These are phyloP conservation scores for Stygiomarasmius scandens DNA, from an alignment of 1,284 basidiomycete genomes.

Conservation along the genomic window DNA sequence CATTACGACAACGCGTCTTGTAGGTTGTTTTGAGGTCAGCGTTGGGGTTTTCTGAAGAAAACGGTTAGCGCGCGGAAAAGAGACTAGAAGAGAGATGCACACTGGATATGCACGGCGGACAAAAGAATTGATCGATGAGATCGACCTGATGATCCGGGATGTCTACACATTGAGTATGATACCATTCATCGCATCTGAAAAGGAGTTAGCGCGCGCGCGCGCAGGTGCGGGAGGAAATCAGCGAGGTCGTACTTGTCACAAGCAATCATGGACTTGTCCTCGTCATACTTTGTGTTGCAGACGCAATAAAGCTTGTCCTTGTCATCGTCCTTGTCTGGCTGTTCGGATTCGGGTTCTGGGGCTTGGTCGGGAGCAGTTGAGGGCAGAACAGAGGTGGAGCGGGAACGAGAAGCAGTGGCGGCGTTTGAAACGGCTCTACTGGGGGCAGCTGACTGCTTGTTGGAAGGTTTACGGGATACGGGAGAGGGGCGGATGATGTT, in stretches of 20 bases:
- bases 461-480: constrained; percentile 3
- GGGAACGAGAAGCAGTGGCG: constrained; percentile 49
- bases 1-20: constrained; percentile 72
- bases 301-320: constrained; percentile 84
- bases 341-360: constrained; percentile 54
- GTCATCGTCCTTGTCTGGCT: constrained; percentile 57
- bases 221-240: constrained; percentile 1
- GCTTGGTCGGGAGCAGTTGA: constrained; percentile 36
- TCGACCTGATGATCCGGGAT: constrained; percentile 80
- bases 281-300: constrained; percentile 80
- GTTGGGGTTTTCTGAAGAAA: constrained; percentile 57
- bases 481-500: constrained; percentile 13
- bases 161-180: constrained; percentile 78
- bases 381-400: constrained; percentile 71
- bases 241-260: constrained; percentile 69
- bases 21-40: constrained; percentile 72
- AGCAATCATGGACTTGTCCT: constrained; percentile 86
- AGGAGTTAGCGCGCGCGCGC: constrained; percentile 8
- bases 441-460: constrained; percentile 8
- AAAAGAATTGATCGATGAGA: constrained; percentile 86
- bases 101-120: constrained; percentile 77
- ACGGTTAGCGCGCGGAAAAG: constrained; percentile 13
- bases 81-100: constrained; percentile 30
- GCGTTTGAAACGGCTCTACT: constrained; percentile 18
- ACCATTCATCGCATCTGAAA: constrained; percentile 85